phyloP scores from a whole-genome alignment of 352 stramenopile species.

The Pythium brachiatum region DNA sequence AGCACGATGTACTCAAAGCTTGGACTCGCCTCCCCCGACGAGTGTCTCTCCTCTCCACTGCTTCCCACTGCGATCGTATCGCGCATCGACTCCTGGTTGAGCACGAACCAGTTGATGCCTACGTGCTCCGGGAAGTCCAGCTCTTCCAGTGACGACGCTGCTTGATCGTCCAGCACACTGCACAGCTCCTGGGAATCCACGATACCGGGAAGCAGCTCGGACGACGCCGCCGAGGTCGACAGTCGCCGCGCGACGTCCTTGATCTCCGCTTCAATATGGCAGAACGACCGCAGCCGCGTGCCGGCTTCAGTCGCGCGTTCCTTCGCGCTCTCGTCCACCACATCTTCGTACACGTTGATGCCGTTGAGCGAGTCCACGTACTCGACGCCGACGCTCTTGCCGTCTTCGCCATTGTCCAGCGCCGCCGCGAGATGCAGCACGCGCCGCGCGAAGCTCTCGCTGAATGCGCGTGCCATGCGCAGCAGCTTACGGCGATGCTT shows the following conservation, averaged over 20 bases:
- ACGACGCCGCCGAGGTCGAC: neutral
- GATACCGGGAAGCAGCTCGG: conserved; percentile 2
- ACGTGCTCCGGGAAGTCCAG: conserved; percentile 9
- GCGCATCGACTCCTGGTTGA: conserved; percentile 4
- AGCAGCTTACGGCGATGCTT: conserved; percentile 10
- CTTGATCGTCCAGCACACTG: conserved; percentile 5
- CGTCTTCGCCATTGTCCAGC: conserved; percentile 10
- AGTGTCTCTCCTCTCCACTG: neutral
- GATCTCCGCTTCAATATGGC: conserved; percentile 24
- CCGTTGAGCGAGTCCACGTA: conserved; percentile 24
- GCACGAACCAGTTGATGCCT: conserved; percentile 22
- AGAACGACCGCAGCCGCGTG: conserved; percentile 19
- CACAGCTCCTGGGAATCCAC: conserved; percentile 15
- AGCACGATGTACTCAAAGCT: conserved; percentile 21
- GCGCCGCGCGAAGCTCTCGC: conserved; percentile 23
- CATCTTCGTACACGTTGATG: conserved; percentile 24
- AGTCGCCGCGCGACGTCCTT: conserved; percentile 11
- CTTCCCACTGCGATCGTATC: neutral
- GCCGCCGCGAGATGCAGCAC: conserved; percentile 5
- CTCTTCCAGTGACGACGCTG: conserved; percentile 4
- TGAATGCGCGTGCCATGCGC: conserved; percentile 13
- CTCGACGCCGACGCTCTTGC: conserved; percentile 9
- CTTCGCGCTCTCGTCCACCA: neutral
- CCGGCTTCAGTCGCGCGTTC: neutral
- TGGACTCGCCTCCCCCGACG: neutral